Conservation (phyloP, 1,139 yeast genomes). For the Yamadazyma triangularis region DNA sequence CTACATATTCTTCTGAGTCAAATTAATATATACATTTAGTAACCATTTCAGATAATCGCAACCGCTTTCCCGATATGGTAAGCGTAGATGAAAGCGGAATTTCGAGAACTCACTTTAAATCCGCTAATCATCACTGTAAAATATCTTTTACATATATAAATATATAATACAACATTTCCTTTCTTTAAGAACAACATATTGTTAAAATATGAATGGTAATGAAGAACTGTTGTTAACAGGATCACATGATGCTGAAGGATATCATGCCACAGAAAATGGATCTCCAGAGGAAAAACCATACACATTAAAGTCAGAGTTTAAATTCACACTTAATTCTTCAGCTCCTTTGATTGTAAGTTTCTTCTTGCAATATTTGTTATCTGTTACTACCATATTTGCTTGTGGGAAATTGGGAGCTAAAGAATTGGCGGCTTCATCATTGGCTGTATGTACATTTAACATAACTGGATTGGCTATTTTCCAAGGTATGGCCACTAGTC, state of each 20-base stretch:
- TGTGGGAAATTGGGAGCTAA: constrained; percentile 45
- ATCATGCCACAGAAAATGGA: constrained; percentile 8
- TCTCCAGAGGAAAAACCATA: constrained; percentile 4
- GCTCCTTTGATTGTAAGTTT: constrained; percentile 46
- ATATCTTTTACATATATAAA: too few species aligned
- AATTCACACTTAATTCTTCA: constrained; percentile 32
- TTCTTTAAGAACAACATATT: too few species aligned
- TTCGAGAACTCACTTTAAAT: too few species aligned
- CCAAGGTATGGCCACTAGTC: constrained; percentile 52
- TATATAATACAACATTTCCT: too few species aligned
- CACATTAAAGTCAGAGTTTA: constrained; percentile 18
- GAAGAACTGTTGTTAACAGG: constrained; percentile 29
- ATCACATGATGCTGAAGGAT: constrained; percentile 18
- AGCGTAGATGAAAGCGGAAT: background rate
- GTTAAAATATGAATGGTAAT: too few species aligned
- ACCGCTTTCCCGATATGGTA: constrained; percentile 1
- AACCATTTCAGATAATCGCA: constrained; percentile 1
- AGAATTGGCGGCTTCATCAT: constrained; percentile 46
- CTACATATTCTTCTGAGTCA: too few species aligned
- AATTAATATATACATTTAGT: too few species aligned
- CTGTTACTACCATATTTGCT: constrained; percentile 45
- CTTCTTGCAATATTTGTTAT: constrained; percentile 44
- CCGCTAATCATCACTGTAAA: too few species aligned
- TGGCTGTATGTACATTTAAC: constrained; percentile 47
- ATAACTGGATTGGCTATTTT: constrained; percentile 44